Evolutionary conservation across 139 green algal species (phyloP).

Genomic region (Bryopsis sp.): DNA sequence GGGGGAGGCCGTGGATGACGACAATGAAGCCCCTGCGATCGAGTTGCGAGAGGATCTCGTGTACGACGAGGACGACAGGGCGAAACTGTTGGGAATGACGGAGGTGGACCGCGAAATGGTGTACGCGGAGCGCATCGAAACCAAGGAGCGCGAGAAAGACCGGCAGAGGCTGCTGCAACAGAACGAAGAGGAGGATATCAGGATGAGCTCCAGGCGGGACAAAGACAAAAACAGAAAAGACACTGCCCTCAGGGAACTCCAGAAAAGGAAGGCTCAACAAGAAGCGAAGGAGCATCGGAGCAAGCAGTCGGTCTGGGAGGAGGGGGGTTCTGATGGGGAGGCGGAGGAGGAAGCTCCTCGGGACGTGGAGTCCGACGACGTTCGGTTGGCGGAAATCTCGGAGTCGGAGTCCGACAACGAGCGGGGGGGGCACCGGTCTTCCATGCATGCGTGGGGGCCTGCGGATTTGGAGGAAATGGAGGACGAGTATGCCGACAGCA

Average conservation of each 20-base stretch:
- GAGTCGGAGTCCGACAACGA: conserved; percentile 18
- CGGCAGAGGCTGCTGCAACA: conserved; percentile 16
- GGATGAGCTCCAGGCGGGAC: neutral
- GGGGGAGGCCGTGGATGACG: conserved; percentile 19
- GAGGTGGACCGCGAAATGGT: conserved; percentile 60
- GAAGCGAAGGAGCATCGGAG: too few species aligned
- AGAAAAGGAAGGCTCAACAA: neutral
- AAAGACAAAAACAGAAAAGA: neutral
- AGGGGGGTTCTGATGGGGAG: conserved; percentile 5
- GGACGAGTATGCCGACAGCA: conserved; percentile 26
- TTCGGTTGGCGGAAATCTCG: neutral
- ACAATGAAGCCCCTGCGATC: too few species aligned
- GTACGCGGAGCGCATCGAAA: conserved; percentile 41
- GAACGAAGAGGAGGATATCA: neutral
- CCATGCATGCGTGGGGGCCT: conserved; percentile 8
- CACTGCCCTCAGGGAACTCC: neutral
- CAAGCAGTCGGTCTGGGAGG: conserved; percentile 1
- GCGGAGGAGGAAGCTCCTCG: neutral
- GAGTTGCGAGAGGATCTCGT: conserved; percentile 27
- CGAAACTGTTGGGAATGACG: conserved; percentile 41
- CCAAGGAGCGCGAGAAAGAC: conserved; percentile 28
- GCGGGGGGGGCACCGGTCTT: too few species aligned
- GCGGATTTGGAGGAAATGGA: conserved; percentile 21
- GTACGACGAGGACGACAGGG: conserved; percentile 32
- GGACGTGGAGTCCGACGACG: conserved; percentile 1